Evolutionary conservation across 495 filamentous ascomycete genomes (phyloP), one percentile per base, ranked within the genome.

Genomic region (Aspergillus egyptiacus): DNA sequence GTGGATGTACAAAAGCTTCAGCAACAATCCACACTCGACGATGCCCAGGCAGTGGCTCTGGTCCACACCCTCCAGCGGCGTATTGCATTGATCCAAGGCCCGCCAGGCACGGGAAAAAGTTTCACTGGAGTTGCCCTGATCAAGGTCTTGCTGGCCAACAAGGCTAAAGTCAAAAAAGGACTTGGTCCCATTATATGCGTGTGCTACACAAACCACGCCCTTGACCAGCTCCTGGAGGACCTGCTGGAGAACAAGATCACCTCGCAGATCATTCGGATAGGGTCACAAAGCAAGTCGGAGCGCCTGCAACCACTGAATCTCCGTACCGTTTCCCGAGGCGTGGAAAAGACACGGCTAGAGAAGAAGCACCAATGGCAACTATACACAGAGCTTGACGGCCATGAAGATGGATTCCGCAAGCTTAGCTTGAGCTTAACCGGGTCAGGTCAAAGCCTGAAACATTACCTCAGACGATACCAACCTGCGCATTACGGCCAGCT

Each of bases 91-190:
- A 85, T 91, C 24, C 86, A 93, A 70, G 88, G 88, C 0, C 88
- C 87, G 0, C 88, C 88, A 3, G 87, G 88, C 1, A 91, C 86
- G 2, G 87, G 88, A 3, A 93, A 94, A 60, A 77, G 71, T 44
- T 86, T 73, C 48, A 77, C 74, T 0, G 82, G 78, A 3, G 72
- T 80, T n/a, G 65, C 71, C 27, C 57, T 82, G 38, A 71, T 87
- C 17, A 78, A 86, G 51, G 75, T 79, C 1, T 60, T 91, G 6
- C 62, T 91, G 2, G 70, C 65, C 7, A 85, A 86, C 55, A 75
- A 76, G 32, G 51, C 41, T 0, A 50, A 45, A 30, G 40, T 35
- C 1, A 53, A 55, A 27, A 35, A 15, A 20, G 70, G 60, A 0
- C 62, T 89, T 2, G 83, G 85, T 0, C 85, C 86, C 0, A 82